These are phyloP conservation scores for Paramecium tetraurelia DNA, from an alignment of 73 alveolate genomes.

Conservation along the genomic window DNA sequence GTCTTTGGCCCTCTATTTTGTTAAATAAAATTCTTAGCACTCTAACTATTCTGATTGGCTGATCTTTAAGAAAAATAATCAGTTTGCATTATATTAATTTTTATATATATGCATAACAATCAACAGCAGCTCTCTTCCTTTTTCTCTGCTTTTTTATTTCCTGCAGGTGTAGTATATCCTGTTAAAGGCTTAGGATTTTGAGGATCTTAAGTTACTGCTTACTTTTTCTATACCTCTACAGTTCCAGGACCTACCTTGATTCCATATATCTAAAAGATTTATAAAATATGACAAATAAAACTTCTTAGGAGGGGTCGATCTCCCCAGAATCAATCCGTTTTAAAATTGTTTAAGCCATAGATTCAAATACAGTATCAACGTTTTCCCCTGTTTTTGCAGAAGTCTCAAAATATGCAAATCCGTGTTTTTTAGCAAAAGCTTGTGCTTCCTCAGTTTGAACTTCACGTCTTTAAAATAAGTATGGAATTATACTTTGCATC, in stretches of 20 bases:
- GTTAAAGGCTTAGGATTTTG: not conserved
- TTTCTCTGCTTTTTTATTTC: not conserved
- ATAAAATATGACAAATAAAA: not conserved
- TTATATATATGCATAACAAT: not conserved
- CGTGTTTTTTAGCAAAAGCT: not conserved
- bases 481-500: not conserved
- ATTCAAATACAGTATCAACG: slow-evolving; percentile 13
- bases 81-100: not conserved
- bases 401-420: not conserved
- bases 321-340: not conserved
- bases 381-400: slow-evolving; percentile 31
- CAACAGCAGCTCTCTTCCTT: not conserved
- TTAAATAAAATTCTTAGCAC: not conserved
- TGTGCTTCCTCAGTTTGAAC: not conserved
- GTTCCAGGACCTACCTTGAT: not conserved
- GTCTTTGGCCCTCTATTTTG: not conserved
- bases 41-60: not conserved
- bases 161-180: not conserved
- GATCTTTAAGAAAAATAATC: not conserved
- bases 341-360: slow-evolving; percentile 38
- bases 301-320: slow-evolving; percentile 3
- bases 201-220: not conserved
- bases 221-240: not conserved
- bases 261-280: not conserved
- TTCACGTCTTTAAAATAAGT: slow-evolving; percentile 52